Evolutionary conservation across 75 land plant species (phyloP), one percentile per base, ranked within the genome.

Genomic region (Pinus albicaulis): DNA sequence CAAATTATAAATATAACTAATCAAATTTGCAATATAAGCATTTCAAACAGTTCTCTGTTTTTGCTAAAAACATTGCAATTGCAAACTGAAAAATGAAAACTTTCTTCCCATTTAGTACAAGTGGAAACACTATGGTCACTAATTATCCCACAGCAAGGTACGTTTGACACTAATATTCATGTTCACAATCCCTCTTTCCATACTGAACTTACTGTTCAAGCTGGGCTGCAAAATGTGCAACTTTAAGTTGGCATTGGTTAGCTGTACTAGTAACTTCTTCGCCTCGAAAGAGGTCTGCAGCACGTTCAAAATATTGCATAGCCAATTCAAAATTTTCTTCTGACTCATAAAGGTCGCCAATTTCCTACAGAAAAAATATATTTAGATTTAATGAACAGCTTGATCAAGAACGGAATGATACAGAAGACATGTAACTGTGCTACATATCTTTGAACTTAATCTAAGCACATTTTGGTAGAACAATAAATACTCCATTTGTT

Each of bases 191-290:
- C 7, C 34, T 64, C 19, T 36, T 64, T 31, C 19, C 8, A 22
- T 66, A 38, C 34, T 36, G 11, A 68, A 74, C 90, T 77, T 84
- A 97, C 99, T 94, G 88, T 82, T 94, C 92, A 52, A 92, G 77
- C 76, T 92, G 90, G 59, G 99, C 97, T 80, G 98, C 93, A 78
- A 85, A 90, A 74, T 97, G 93, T 17, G 98, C 99, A 76, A 97
- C 91, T 82, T 94, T 97, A 62, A 87, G 92, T 83, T 85, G 92
- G 86, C 99, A 94, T 70, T 92, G 94, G 57, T 94, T 97, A 7
- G 90, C 98, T 57, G 93, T 79, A 71, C 92, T 92, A 25, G 91
- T 87, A 59, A 77, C 87, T 62, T 92, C 95, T 82, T 97, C 99
- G 76, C 90, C 90, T 76, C 86, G 86, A 79, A 89, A 97, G 56